Percentiles rank a stretch among this genome's conserved stretches.
Evolutionary conservation across 2,329 filamentous ascomycete genomes (phyloP).

Genomic region (Exutisphaerella laricina): DNA sequence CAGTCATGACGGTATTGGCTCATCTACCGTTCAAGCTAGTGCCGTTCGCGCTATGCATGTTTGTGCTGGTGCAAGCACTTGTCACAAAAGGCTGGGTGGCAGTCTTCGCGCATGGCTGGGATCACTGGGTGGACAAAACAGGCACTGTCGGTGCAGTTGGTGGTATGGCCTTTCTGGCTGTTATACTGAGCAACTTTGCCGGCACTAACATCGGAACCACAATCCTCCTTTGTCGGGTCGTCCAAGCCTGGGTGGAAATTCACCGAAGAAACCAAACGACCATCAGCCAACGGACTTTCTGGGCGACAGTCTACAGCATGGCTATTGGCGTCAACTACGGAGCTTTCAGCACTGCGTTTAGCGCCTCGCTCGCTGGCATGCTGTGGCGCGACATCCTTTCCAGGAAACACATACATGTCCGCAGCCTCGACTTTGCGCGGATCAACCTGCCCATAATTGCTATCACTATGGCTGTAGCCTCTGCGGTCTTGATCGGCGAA

Average conservation of each 20-base stretch:
- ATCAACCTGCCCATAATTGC: conserved; percentile 67
- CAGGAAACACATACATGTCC: conserved; percentile 62
- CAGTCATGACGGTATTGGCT: conserved; percentile 57
- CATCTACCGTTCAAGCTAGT: conserved; percentile 64
- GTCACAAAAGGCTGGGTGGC: conserved; percentile 70
- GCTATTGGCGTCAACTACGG: conserved; percentile 70
- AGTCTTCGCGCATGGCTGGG: conserved; percentile 64
- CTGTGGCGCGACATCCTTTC: conserved; percentile 66
- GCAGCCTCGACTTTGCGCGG: conserved; percentile 59
- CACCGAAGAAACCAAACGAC: conserved; percentile 42
- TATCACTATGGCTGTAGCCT: conserved; percentile 61
- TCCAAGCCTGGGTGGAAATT: conserved; percentile 63
- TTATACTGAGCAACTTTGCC: conserved; percentile 67
- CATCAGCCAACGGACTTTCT: conserved; percentile 62
- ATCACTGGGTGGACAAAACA: conserved; percentile 65
- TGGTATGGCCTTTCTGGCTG: conserved; percentile 67
- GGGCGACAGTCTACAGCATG: conserved; percentile 70
- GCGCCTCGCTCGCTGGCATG: conserved; percentile 64
- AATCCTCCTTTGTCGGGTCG: conserved; percentile 64
- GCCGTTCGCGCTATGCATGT: conserved; percentile 69
- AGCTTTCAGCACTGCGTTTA: conserved; percentile 67
- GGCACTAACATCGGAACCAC: conserved; percentile 73
- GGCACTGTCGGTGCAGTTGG: conserved; percentile 63
- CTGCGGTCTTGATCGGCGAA: conserved; percentile 56
- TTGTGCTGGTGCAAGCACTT: conserved; percentile 65